A percentile compares a stretch with the other conserved stretches of the same genome.
Conservation (phyloP, 176 grass and related monocot species). For the Sorghum bicolor region DNA sequence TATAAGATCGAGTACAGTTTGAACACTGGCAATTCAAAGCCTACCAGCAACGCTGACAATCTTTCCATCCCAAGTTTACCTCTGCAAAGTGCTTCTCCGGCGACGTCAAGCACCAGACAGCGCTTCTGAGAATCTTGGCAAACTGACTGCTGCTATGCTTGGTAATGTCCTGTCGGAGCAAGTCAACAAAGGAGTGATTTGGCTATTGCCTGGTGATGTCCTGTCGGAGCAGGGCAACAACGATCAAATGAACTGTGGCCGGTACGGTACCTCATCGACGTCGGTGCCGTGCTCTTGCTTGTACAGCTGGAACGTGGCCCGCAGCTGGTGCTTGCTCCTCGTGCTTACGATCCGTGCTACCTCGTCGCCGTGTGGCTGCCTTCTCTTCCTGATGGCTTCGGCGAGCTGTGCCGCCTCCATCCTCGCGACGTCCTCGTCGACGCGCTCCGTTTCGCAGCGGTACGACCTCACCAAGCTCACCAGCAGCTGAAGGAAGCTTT, state of each 20-base stretch:
- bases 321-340: slow-evolving; percentile 61
- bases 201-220: too few relatives aligned
- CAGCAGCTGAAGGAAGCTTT: background rate
- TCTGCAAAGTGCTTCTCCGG: slow-evolving; percentile 82
- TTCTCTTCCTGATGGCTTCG: slow-evolving; percentile 39
- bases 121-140: slow-evolving; percentile 38
- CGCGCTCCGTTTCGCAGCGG: background rate
- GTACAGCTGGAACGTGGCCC: slow-evolving; percentile 62
- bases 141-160: slow-evolving; percentile 35
- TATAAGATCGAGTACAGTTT: too few relatives aligned
- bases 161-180: slow-evolving; percentile 48
- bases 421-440: slow-evolving; percentile 35
- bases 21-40: background rate
- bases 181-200: background rate
- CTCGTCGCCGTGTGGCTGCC: slow-evolving; percentile 34
- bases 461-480: background rate
- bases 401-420: slow-evolving; percentile 39
- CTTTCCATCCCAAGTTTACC: slow-evolving; percentile 20
- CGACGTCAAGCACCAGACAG: slow-evolving; percentile 56
- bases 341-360: slow-evolving; percentile 56
- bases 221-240: too few relatives aligned
- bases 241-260: too few relatives aligned
- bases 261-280: slow-evolving; percentile 39
- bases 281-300: slow-evolving; percentile 39
- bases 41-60: background rate